phyloP scores from a whole-genome alignment of 2,329 filamentous ascomycete species.

The Mariannaea elegans region DNA sequence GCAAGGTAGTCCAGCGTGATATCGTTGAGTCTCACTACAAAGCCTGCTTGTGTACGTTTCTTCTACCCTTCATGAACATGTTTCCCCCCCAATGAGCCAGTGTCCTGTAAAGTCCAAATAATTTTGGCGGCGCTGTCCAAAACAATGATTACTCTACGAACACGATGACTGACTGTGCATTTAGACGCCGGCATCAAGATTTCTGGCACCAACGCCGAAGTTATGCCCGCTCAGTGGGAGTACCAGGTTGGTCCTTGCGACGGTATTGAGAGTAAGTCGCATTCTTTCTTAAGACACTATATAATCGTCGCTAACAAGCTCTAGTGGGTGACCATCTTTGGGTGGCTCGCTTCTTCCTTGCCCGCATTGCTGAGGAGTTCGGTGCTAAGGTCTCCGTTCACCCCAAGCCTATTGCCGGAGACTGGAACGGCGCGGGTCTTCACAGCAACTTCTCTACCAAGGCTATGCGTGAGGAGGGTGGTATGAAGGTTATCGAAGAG shows the following conservation, averaged over 20 bases:
- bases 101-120: too few relatives aligned
- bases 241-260: constrained; percentile 93
- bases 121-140: too few relatives aligned
- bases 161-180: neutral
- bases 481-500: constrained; percentile 93
- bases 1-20: constrained; percentile 97
- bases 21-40: constrained; percentile 80
- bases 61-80: neutral
- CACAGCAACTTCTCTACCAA: constrained; percentile 94
- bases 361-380: constrained; percentile 94
- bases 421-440: constrained; percentile 94
- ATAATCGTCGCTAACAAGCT: constrained; percentile 34
- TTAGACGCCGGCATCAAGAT: constrained; percentile 83
- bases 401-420: constrained; percentile 93
- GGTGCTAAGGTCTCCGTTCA: constrained; percentile 94
- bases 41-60: constrained; percentile 69
- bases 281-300: neutral
- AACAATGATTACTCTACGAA: too few relatives aligned
- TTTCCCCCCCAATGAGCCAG: too few relatives aligned
- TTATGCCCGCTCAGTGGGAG: constrained; percentile 98
- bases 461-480: constrained; percentile 88
- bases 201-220: constrained; percentile 98
- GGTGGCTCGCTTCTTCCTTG: constrained; percentile 83
- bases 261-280: constrained; percentile 79
- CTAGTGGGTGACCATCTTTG: constrained; percentile 95